Base-by-base conservation (phyloP, 1,139 yeast species). In the Blastobotrys indianensis region DNA sequence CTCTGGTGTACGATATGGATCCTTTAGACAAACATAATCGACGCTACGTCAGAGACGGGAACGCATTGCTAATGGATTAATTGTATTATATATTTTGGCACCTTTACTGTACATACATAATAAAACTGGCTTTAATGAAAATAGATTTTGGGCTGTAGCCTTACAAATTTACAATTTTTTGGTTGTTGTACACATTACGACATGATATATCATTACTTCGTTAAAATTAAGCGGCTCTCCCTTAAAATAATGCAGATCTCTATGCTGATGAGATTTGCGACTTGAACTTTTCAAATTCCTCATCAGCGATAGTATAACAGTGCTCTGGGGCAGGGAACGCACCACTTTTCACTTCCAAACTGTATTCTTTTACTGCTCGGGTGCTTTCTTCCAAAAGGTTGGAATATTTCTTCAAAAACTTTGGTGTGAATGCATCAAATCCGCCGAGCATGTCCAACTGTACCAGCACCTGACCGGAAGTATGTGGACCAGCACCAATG, bases 401-500 rank as follows among this genome's bases (percentile, higher is more conserved):
- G 35, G 74, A 72, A 62, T 85, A 90, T 54, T 72, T 72, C 59
- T 86, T 85, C 31, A 87, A 90, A 65, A 92, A 90, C 62, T 83
- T 85, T 1, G 95, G 88, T 13, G 66, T 59, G 39, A 71, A 75
- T 1, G 68, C 67, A 17, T 80, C 79, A 42, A 77, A 75, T 20
- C 72, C 74, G 0, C 96, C 96, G 37, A 92, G 69, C 68, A 85
- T 61, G 61, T 92, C 98, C 2, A 88, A 77, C 61, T 85, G 80
- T 0, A 92, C 98, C 42, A 92, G 72, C 1, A 92, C 96, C 63
- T 92, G 97, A 0, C 96, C 97, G 32, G 87, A 79, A 12, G 92
- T 82, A 10, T 67, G 67, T 15, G 82, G 79, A 0, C 98, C 97
- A 0, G 97, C 97, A 5, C 98, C 98, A 45, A 92, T 92, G 5